Evolutionary conservation across 2,329 filamentous ascomycete species (phyloP).

Genomic region (Leptographium flavum): DNA sequence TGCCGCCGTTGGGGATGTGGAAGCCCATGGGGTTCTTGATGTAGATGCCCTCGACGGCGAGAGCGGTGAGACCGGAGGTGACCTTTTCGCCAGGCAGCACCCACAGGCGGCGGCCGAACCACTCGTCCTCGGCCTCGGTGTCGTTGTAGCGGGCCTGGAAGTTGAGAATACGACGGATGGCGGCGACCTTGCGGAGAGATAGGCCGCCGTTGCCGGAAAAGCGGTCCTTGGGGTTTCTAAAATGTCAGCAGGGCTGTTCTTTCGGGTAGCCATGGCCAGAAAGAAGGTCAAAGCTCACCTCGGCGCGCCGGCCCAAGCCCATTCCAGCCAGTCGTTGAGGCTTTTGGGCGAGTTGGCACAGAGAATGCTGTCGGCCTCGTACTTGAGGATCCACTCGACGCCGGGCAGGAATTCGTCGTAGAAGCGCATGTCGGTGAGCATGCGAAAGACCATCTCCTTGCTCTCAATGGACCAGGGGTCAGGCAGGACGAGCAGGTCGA

Average conservation of each 20-base stretch:
- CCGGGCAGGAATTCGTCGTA: slow-evolving; percentile 35
- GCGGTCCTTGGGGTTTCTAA: slow-evolving; percentile 23
- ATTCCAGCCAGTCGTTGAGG: slow-evolving; percentile 39
- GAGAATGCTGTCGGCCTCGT: slow-evolving; percentile 40
- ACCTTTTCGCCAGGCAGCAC: slow-evolving; percentile 33
- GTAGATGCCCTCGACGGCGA: slow-evolving; percentile 36
- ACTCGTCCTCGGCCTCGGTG: slow-evolving; percentile 38
- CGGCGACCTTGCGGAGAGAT: slow-evolving; percentile 35
- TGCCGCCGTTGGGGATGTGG: slow-evolving; percentile 32
- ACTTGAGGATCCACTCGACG: slow-evolving; percentile 40
- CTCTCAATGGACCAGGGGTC: slow-evolving; percentile 29
- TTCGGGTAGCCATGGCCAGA: not conserved
- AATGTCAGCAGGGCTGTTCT: no score
- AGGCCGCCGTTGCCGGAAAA: slow-evolving; percentile 40
- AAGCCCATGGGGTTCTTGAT: slow-evolving; percentile 38
- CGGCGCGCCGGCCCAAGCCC: slow-evolving; percentile 38
- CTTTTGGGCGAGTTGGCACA: slow-evolving; percentile 37
- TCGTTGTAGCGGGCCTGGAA: slow-evolving; percentile 36
- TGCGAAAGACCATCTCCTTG: slow-evolving; percentile 32
- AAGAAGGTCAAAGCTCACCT: slow-evolving; percentile 22
- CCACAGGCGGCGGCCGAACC: slow-evolving; percentile 35
- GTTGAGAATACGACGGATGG: slow-evolving; percentile 31
- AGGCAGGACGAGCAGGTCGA: slow-evolving; percentile 34
- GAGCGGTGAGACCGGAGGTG: slow-evolving; percentile 24
- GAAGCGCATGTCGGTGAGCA: slow-evolving; percentile 35